phyloP scores from a whole-genome alignment of 371 early-diverging fungal species.

The Mortierella sp. region DNA sequence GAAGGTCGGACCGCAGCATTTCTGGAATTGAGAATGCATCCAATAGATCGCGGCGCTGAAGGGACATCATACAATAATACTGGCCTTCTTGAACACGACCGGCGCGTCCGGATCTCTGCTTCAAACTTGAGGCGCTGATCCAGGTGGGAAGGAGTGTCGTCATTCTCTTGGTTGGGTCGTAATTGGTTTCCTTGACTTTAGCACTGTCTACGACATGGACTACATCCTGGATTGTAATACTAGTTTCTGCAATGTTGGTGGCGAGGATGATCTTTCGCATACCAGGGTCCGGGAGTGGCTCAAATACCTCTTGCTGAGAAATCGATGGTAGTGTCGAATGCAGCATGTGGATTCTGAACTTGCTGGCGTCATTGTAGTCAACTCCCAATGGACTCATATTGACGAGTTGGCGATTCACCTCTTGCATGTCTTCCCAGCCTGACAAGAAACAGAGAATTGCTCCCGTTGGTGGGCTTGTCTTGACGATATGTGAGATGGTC shows the following conservation, averaged over 20 bases:
- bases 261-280: constrained; percentile 84
- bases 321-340: constrained; percentile 73
- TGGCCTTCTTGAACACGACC: constrained; percentile 79
- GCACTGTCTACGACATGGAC: constrained; percentile 87
- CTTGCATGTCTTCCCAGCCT: constrained; percentile 75
- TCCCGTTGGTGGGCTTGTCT: constrained; percentile 56
- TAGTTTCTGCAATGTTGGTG: constrained; percentile 94
- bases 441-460: constrained; percentile 86
- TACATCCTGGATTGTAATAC: constrained; percentile 88
- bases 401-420: constrained; percentile 48
- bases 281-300: constrained; percentile 60
- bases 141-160: constrained; percentile 70
- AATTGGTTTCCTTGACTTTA: constrained; percentile 70
- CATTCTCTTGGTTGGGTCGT: constrained; percentile 65
- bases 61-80: constrained; percentile 72
- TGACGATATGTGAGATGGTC: constrained; percentile 57
- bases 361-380: constrained; percentile 39
- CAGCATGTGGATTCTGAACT: constrained; percentile 65
- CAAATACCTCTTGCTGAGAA: constrained; percentile 79
- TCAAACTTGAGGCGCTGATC: constrained; percentile 77
- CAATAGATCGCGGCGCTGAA: constrained; percentile 48
- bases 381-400: constrained; percentile 45
- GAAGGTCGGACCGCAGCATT: constrained; percentile 75
- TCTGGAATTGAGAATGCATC: constrained; percentile 70
- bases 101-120: constrained; percentile 87